Evolutionary conservation across 257 asterid genomes (phyloP).

Genomic region (Nicotiana paniculata): DNA sequence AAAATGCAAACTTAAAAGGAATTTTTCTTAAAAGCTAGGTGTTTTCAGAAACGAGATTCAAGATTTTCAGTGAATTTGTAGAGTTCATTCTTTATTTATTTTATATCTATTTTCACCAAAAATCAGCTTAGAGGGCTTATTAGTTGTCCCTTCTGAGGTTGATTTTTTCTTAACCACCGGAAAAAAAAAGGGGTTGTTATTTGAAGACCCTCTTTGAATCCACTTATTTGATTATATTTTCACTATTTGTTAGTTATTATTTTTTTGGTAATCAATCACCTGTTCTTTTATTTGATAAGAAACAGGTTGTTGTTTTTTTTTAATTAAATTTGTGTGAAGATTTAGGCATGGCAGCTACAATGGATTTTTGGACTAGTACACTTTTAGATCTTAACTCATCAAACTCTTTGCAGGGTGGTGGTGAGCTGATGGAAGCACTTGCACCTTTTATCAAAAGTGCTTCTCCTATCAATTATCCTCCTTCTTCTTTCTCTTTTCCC

Average conservation of each 20-base stretch:
- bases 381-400: conserved; percentile 22
- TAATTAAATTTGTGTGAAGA: background rate
- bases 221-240: background rate
- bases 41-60: conserved; percentile 73
- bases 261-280: background rate
- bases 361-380: conserved; percentile 61
- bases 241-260: background rate
- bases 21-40: conserved; percentile 43
- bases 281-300: conserved; percentile 64
- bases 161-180: conserved; percentile 12
- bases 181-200: conserved; percentile 45
- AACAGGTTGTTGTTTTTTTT: conserved; percentile 35
- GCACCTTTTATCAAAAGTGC: conserved; percentile 89
- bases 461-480: conserved; percentile 14
- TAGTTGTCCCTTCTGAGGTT: conserved; percentile 46
- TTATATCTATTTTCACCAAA: background rate
- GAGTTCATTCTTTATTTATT: background rate
- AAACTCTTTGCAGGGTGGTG: conserved; percentile 45
- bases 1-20: conserved; percentile 37
- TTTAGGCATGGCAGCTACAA: conserved; percentile 54
- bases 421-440: conserved; percentile 96
- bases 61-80: background rate
- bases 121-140: conserved; percentile 47
- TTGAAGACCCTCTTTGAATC: conserved; percentile 37
- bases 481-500: background rate